Evolutionary conservation across 2,329 filamentous ascomycete species (phyloP), one percentile per base, ranked within the genome.

Genomic region (Arthrinium phaeospermum): DNA sequence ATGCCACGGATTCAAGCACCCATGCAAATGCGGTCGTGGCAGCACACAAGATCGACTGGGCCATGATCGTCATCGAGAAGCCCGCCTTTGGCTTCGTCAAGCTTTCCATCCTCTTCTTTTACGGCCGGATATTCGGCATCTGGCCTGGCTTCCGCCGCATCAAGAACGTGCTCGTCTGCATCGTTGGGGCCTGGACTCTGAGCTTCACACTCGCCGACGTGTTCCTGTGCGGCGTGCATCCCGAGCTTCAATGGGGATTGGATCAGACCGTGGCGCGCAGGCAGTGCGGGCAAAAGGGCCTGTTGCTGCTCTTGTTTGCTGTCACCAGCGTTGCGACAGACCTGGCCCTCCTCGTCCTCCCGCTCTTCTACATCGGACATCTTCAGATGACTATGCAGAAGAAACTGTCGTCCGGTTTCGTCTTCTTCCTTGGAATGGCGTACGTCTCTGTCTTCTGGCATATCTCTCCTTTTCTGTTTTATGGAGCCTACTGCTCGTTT

Each of bases 11-110:
- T 34, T 27, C 68, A 12, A n/a, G 16, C 30, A n/a, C n/a, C 24
- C n/a, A 10, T 4, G 34, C 51, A 7, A 10, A 64, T 10, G 70
- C 51, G 16, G 6, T n/a, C n/a, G 45, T 71, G 10, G 49, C 49
- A 10, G 44, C 70, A 19, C 51, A 64, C 22, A 73, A 74, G 68
- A 68, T 74, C 67, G 72, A 74, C 49, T 74, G 68, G 45, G 49
- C 47, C 22, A 73, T 74, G 72, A 67, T 73, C 22, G 64, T 71
- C 1, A 73, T 74, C 27, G 72, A 74, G 70, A 73, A 73, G 44
- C 69, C 68, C 5, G 69, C 71, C 27, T 74, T 74, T 37, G 72
- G 73, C 37, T 72, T 72, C 34, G 61, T 74, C 57, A 74, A 74
- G 69, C 69, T 74, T 8, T 73, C 71, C 27, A 57, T 74, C 45